Evolutionary conservation across 352 stramenopile species (phyloP).

Genomic region (Phytophthora hibernalis): DNA sequence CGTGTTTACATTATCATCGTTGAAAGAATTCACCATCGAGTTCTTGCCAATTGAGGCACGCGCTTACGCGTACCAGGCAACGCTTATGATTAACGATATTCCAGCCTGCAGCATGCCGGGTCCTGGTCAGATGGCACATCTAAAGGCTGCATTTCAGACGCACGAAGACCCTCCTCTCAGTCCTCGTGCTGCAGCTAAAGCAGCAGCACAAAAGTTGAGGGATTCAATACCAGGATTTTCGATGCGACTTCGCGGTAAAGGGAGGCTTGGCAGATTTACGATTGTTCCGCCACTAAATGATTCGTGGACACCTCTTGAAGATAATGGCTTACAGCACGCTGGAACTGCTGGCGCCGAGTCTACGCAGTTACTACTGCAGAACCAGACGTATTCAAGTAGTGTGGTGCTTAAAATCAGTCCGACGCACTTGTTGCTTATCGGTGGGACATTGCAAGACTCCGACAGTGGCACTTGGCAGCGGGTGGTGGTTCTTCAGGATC

Average conservation of each 20-base stretch:
- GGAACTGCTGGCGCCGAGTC: constrained; percentile 16
- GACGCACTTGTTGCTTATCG: constrained; percentile 38
- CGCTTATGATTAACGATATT: constrained; percentile 54
- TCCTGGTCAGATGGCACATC: constrained; percentile 42
- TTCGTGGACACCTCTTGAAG: constrained; percentile 21
- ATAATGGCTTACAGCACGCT: constrained; percentile 13
- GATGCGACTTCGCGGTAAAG: constrained; percentile 27
- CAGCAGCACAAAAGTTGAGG: constrained; percentile 21
- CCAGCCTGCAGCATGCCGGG: constrained; percentile 65
- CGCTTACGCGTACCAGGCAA: constrained; percentile 39
- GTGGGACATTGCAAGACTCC: constrained; percentile 37
- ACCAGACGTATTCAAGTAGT: constrained; percentile 21
- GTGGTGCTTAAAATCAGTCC: constrained; percentile 44
- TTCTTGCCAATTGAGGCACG: constrained; percentile 46
- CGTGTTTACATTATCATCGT: constrained; percentile 48
- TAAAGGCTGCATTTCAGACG: constrained; percentile 42
- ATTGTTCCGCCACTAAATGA: constrained; percentile 21
- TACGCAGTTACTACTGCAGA: constrained; percentile 15
- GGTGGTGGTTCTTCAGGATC: constrained; percentile 11
- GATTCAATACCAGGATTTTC: constrained; percentile 30
- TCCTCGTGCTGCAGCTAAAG: constrained; percentile 23
- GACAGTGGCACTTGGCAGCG: constrained; percentile 25
- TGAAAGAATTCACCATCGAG: constrained; percentile 50
- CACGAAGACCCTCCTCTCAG: constrained; percentile 18
- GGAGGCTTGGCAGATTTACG: constrained; percentile 29